Conservation (phyloP, 208 protist genomes). For the Trypanosoma theileri region DNA sequence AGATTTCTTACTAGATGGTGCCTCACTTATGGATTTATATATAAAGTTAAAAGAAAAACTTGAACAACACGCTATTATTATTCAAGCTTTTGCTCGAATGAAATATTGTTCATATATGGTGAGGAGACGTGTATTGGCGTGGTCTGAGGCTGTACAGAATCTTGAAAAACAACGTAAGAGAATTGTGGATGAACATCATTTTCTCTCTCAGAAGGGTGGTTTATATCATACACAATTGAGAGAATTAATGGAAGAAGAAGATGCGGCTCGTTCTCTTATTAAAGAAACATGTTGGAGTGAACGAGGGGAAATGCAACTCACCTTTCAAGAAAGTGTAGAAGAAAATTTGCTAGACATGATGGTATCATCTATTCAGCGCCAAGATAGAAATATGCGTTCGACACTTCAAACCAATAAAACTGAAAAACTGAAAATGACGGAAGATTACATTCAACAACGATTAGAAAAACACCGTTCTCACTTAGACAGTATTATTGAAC, state of each 20-base stretch:
- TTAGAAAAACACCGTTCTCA: slow-evolving; percentile 5
- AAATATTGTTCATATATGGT: background rate
- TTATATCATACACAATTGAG: slow-evolving; percentile 2
- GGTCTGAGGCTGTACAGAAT: slow-evolving; percentile 6
- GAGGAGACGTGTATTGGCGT: slow-evolving; percentile 4
- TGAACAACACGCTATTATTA: background rate
- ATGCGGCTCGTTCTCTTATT: slow-evolving; percentile 13
- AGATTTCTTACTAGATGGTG: slow-evolving; percentile 4
- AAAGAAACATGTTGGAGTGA: slow-evolving; percentile 22
- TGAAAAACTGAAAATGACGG: slow-evolving; percentile 13
- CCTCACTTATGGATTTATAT: slow-evolving; percentile 13
- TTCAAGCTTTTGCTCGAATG: slow-evolving; percentile 21
- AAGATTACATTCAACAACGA: slow-evolving; percentile 16
- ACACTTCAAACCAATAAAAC: background rate
- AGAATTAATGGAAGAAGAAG: slow-evolving; percentile 25
- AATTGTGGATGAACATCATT: slow-evolving; percentile 3
- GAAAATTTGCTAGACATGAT: slow-evolving; percentile 3
- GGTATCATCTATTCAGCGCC: background rate
- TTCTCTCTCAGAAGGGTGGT: background rate
- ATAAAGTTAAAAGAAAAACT: slow-evolving; percentile 3
- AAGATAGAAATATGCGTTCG: slow-evolving; percentile 5
- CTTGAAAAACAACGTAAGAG: slow-evolving; percentile 8
- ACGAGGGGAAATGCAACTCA: background rate
- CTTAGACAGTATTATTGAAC: slow-evolving; percentile 20
- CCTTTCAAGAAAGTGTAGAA: slow-evolving; percentile 14